Percentiles rank a stretch among this genome's conserved stretches.
Conservation (phyloP, 2,329 filamentous ascomycete genomes). For the Penicillium decumbens region DNA sequence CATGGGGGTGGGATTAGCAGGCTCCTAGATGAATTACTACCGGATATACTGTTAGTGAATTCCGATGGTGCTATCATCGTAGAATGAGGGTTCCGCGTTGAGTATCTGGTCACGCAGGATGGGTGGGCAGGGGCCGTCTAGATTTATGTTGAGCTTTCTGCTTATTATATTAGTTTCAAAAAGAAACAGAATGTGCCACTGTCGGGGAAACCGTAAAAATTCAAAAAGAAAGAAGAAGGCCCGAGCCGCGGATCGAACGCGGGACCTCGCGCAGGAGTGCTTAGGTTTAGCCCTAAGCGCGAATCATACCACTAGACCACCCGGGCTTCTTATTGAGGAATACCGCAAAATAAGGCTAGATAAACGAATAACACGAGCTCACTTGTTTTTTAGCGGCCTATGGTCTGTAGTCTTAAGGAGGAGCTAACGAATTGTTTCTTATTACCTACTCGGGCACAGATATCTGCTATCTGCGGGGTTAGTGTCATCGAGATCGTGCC, state of each 20-base stretch:
- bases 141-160: too few species aligned
- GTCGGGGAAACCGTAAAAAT: too few species aligned
- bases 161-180: too few species aligned
- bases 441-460: neutral
- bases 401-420: neutral
- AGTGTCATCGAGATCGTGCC: neutral
- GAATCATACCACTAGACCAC: conserved; percentile 27
- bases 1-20: too few species aligned
- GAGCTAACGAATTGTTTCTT: neutral
- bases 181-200: too few species aligned
- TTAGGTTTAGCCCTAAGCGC: conserved; percentile 21
- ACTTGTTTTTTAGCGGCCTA: too few species aligned
- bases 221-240: neutral
- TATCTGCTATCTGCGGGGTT: neutral
- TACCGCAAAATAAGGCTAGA: neutral
- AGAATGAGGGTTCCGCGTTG: too few species aligned
- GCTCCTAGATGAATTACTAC: too few species aligned
- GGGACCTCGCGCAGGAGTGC: conserved; percentile 25
- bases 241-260: conserved; percentile 7
- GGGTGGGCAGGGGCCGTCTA: too few species aligned
- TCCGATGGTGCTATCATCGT: too few species aligned
- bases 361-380: neutral
- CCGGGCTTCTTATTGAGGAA: conserved; percentile 10
- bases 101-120: too few species aligned
- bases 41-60: too few species aligned